phyloP scores from a whole-genome alignment of 257 asterid genomes.

The Solanum medicagineum region DNA sequence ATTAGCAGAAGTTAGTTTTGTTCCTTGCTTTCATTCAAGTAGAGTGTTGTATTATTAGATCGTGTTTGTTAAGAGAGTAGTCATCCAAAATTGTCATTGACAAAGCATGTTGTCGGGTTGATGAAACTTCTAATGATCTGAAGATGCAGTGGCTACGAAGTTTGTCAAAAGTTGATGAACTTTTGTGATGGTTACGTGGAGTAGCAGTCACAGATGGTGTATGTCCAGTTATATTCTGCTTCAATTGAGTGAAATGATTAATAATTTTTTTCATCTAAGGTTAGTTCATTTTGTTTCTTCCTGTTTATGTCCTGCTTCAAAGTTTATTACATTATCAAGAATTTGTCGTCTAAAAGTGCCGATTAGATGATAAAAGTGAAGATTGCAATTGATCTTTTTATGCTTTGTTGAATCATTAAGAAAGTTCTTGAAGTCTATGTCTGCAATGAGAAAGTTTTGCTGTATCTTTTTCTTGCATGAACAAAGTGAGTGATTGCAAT shows the following conservation, averaged over 20 bases:
- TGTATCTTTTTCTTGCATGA: neutral
- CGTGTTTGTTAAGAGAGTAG: neutral
- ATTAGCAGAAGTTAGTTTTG: too few relatives aligned
- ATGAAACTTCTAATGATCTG: too few relatives aligned
- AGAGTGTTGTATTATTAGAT: neutral
- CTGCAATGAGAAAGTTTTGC: neutral
- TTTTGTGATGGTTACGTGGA: neutral
- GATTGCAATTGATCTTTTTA: neutral
- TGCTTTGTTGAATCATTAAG: neutral
- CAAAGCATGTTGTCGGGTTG: neutral
- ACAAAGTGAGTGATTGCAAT: neutral
- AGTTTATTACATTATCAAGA: neutral
- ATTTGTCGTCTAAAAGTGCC: neutral
- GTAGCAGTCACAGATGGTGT: neutral
- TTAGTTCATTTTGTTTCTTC: neutral
- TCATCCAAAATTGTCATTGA: too few relatives aligned
- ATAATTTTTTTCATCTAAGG: neutral
- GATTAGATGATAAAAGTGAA: neutral
- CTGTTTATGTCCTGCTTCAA: neutral
- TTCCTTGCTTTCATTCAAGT: too few relatives aligned
- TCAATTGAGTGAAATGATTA: neutral
- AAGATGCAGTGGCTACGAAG: neutral
- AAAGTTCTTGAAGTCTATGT: neutral
- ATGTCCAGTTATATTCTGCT: neutral
- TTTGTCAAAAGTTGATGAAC: neutral